phyloP scores from a whole-genome alignment of 345 rosid genomes.

The Heritiera fomes region DNA sequence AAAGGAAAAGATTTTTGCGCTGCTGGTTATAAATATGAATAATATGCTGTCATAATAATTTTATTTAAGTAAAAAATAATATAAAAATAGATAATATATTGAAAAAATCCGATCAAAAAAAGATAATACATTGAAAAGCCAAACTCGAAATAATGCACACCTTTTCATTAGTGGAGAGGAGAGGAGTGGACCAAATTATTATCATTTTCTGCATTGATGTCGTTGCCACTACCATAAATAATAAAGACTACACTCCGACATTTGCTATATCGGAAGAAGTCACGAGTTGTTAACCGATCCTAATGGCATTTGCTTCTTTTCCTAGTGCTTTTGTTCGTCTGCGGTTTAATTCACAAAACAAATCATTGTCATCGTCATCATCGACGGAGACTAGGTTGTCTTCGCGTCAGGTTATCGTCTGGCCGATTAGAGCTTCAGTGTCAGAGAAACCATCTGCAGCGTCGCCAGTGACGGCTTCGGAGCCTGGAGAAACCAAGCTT shows the following conservation, averaged over 20 bases:
- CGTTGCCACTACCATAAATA: conserved; percentile 2
- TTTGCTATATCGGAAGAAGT: not conserved
- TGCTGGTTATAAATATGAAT: too few relatives aligned
- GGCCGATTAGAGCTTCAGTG: conserved; percentile 41
- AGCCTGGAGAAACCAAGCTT: conserved; percentile 32
- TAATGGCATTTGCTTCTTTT: conserved; percentile 13
- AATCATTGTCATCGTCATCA: not conserved
- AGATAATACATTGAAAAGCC: not conserved
- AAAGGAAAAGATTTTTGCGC: too few relatives aligned
- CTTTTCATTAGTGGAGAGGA: too few relatives aligned
- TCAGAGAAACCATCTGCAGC: conserved; percentile 39
- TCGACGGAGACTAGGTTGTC: not conserved
- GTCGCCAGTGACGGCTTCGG: not conserved
- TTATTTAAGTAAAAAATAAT: too few relatives aligned
- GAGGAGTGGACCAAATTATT: too few relatives aligned
- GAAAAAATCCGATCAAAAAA: too few relatives aligned
- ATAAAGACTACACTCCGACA: not conserved
- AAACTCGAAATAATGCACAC: not conserved
- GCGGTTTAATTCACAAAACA: not conserved
- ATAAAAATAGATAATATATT: too few relatives aligned
- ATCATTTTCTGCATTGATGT: not conserved
- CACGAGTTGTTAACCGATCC: not conserved
- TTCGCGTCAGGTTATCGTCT: conserved; percentile 13
- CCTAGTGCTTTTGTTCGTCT: not conserved
- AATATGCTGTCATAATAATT: too few relatives aligned